A percentile compares a stretch with the other conserved stretches of the same genome.
These are phyloP conservation scores for Bacidia rubella DNA, from an alignment of 495 filamentous ascomycete species.

Conservation along the genomic window DNA sequence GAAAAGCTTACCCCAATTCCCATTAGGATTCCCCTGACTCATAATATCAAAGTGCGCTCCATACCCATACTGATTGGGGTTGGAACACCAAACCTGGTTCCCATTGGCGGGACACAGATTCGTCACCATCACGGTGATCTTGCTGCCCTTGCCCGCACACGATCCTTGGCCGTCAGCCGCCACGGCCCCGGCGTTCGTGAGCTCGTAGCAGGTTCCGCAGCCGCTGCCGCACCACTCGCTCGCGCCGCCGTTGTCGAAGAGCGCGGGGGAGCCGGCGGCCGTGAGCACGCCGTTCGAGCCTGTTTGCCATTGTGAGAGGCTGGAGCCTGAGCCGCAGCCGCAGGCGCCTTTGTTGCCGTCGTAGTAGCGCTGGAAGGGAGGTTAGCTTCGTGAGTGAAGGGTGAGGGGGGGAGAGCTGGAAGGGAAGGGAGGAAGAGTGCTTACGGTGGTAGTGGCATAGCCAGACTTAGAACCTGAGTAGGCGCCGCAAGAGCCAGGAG, in stretches of 20 bases:
- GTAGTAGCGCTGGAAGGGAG: slow-evolving; percentile 21
- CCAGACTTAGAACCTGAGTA: background rate
- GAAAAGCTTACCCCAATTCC: slow-evolving; percentile 7
- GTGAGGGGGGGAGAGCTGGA: background rate
- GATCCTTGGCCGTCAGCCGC: slow-evolving; percentile 22
- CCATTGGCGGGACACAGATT: slow-evolving; percentile 29
- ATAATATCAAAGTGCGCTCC: slow-evolving; percentile 32
- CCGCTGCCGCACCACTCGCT: slow-evolving; percentile 27
- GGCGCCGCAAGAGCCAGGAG: background rate
- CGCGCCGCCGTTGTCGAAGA: slow-evolving; percentile 15
- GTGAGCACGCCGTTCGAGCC: slow-evolving; percentile 20
- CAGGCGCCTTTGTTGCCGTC: slow-evolving; percentile 25
- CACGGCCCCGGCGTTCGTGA: slow-evolving; percentile 26
- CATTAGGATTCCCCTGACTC: slow-evolving; percentile 24
- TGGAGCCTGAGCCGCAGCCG: slow-evolving; percentile 20
- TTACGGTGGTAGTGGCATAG: slow-evolving; percentile 12
- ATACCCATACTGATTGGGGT: slow-evolving; percentile 28
- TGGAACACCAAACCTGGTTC: slow-evolving; percentile 28
- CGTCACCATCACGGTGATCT: slow-evolving; percentile 31
- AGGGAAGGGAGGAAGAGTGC: slow-evolving; percentile 2
- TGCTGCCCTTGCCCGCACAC: slow-evolving; percentile 23
- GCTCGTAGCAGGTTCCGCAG: slow-evolving; percentile 29
- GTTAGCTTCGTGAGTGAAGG: background rate
- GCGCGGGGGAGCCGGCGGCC: slow-evolving; percentile 23
- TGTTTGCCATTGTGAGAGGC: slow-evolving; percentile 22